phyloP scores from a whole-genome alignment of 73 alveolate genomes.

The Paramecium octaurelia region DNA sequence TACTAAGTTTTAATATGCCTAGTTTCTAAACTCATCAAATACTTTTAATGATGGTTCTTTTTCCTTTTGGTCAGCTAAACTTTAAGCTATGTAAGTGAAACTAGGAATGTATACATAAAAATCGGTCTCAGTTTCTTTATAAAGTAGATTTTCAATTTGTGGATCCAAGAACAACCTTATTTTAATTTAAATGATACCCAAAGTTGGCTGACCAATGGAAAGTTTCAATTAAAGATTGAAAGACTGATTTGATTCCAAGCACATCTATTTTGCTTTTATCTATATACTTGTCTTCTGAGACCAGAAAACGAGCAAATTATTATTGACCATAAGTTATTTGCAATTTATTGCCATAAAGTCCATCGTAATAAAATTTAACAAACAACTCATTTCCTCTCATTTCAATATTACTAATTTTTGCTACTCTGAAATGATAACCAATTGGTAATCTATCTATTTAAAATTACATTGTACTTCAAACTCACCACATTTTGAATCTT shows the following conservation, averaged over 20 bases:
- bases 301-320: neutral
- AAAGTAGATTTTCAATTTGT: neutral
- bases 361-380: neutral
- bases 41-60: neutral
- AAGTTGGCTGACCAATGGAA: neutral
- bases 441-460: neutral
- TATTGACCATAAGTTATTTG: neutral
- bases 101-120: neutral
- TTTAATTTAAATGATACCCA: neutral
- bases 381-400: neutral
- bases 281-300: neutral
- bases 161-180: neutral
- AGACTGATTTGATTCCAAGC: neutral
- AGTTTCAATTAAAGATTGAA: neutral
- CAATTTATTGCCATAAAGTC: neutral
- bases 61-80: neutral
- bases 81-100: neutral
- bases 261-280: neutral
- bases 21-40: neutral
- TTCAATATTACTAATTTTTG: neutral
- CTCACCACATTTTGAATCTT: neutral
- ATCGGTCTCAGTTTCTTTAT: neutral
- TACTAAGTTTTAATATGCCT: neutral
- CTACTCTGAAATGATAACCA: neutral
- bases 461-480: neutral